A percentile compares a stretch with the other conserved stretches of the same genome.
These are phyloP conservation scores for Scolecobasidium constrictum DNA, from an alignment of 2,329 filamentous ascomycete genomes.

Conservation along the genomic window DNA sequence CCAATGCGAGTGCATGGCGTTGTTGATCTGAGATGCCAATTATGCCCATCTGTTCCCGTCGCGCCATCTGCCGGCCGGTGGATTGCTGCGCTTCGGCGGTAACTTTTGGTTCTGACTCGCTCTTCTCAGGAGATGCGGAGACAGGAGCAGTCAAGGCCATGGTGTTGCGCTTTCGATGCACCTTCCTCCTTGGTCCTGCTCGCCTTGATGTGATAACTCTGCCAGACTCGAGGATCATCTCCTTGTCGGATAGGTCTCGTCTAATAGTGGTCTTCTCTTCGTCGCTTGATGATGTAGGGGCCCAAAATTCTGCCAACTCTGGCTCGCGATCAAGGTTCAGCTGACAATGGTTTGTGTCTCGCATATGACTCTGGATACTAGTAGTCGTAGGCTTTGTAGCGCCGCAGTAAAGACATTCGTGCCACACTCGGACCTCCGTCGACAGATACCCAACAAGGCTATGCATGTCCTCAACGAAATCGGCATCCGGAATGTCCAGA, in stretches of 20 bases:
- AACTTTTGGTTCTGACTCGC: constrained; percentile 1
- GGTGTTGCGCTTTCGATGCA: background rate
- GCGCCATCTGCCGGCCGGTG: constrained; percentile 12
- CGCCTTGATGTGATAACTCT: constrained; percentile 11
- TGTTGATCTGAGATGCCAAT: constrained; percentile 13
- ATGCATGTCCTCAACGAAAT: constrained; percentile 18
- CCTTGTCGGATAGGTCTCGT: constrained; percentile 11
- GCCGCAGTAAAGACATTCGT: constrained; percentile 27
- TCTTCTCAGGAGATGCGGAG: constrained; percentile 7
- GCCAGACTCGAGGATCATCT: constrained; percentile 11
- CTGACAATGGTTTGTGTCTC: constrained; percentile 24
- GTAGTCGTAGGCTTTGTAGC: constrained; percentile 15
- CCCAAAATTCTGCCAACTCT: constrained; percentile 24
- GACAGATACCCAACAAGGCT: constrained; percentile 22
- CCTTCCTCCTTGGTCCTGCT: background rate
- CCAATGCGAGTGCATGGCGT: constrained; percentile 13
- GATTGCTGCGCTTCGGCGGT: constrained; percentile 2
- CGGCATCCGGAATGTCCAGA: constrained; percentile 18
- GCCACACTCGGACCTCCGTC: constrained; percentile 16
- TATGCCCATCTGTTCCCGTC: constrained; percentile 14
- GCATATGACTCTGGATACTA: constrained; percentile 24
- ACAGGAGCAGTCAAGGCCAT: background rate
- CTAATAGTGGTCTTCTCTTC: no score
- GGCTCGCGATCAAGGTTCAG: constrained; percentile 22
- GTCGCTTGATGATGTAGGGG: constrained; percentile 10